Conservation (phyloP, 2,329 filamentous ascomycete genomes). For the Xenoacremonium recifei region DNA sequence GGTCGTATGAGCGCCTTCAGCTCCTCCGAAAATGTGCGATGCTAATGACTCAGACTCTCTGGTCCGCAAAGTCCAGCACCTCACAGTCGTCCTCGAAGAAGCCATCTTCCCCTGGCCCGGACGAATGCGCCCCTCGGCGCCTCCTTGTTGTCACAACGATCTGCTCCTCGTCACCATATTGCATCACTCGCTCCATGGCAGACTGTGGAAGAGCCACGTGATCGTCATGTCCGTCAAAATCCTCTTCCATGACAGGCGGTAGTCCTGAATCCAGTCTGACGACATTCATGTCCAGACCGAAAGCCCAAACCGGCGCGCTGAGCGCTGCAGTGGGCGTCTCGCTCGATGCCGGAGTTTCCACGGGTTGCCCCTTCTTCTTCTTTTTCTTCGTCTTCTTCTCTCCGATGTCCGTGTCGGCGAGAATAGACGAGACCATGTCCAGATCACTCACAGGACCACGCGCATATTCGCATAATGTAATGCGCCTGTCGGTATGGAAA, state of each 20-base stretch:
- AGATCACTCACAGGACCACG: slow-evolving; percentile 30
- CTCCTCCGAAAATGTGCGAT: too few relatives aligned
- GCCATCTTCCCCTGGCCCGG: slow-evolving; percentile 62
- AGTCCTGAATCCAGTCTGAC: slow-evolving; percentile 54
- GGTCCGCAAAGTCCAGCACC: slow-evolving; percentile 82
- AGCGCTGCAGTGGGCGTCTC: slow-evolving; percentile 9
- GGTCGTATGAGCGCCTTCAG: slow-evolving; percentile 8
- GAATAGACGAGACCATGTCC: slow-evolving; percentile 37
- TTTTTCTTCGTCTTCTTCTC: slow-evolving; percentile 35
- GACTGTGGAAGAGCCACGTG: slow-evolving; percentile 60
- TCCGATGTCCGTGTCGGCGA: slow-evolving; percentile 42
- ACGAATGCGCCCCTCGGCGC: slow-evolving; percentile 53
- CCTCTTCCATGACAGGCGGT: slow-evolving; percentile 47
- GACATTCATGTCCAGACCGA: slow-evolving; percentile 54
- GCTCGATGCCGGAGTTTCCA: slow-evolving; percentile 12
- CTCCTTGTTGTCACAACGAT: slow-evolving; percentile 80
- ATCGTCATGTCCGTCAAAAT: slow-evolving; percentile 50
- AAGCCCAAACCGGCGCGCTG: slow-evolving; percentile 49
- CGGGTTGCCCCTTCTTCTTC: slow-evolving; percentile 33
- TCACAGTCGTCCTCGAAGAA: slow-evolving; percentile 95
- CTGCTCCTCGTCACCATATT: slow-evolving; percentile 66
- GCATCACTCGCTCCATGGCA: slow-evolving; percentile 62
- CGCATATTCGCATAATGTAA: slow-evolving; percentile 70
- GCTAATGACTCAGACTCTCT: slow-evolving; percentile 51
- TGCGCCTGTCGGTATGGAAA: slow-evolving; percentile 87